Base-by-base conservation (phyloP, 179 eudicot species). In the Dionaea muscipula region DNA sequence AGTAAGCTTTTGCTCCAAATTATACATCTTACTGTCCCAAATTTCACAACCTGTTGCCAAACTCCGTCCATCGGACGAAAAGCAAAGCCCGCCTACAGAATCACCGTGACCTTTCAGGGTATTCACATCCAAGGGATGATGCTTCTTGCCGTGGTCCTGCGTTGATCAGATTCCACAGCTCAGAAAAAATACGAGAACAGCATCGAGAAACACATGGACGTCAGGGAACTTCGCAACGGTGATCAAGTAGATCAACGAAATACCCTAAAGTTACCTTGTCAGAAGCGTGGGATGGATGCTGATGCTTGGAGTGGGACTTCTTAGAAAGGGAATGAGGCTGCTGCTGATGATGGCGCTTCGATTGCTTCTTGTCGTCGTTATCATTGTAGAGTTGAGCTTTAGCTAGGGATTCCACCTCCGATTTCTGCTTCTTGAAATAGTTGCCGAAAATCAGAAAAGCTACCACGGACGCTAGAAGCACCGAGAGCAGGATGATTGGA, bases 21-120 rank as follows among this genome's bases (percentile, higher is more conserved):
- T n/a, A n/a, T n/a, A n/a, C n/a, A n/a, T n/a, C n/a, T n/a, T n/a
- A n/a, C n/a, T n/a, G n/a, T n/a, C n/a, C n/a, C n/a, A n/a, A n/a
- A n/a, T n/a, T n/a, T n/a, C n/a, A n/a, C n/a, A n/a, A 93, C 99
- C 96, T 69, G 99, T 93, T 15, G 94, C 99, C 72, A 93, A 75
- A 78, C 66, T 78, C 19, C 64, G 74, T 7, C 82, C 89, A 49
- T 88, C 94, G 1, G 75, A 57, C 24, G 95, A 88, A 68, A 93
- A 93, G 51, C 75, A 78, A 22, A 93, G 53, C 31, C 94, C 85
- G 22, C 74, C 82, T 63, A 88, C 90, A 38, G 82, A 51, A 73
- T 93, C 99, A 2, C 85, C 78, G 59, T 93, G 99, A 61, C 99
- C 99, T 77, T 93, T 93, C 66, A 93, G 65, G 39, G 99, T 93